Percentiles rank a stretch among this genome's conserved stretches.
These are phyloP conservation scores for Aspergillus terreus DNA, from an alignment of 2,329 filamentous ascomycete genomes.

Conservation along the genomic window DNA sequence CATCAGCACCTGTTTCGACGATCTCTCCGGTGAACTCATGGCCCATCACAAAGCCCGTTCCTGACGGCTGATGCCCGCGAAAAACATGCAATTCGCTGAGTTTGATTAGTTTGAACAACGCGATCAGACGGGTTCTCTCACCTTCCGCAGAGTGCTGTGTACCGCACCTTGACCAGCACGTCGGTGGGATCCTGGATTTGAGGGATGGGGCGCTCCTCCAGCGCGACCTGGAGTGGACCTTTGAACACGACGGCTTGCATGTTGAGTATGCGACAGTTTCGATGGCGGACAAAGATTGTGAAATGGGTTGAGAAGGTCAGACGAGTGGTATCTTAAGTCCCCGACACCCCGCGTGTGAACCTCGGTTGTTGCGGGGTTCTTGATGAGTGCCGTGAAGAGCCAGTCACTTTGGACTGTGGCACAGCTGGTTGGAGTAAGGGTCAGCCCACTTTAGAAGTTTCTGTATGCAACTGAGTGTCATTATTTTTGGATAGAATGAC, in stretches of 20 bases:
- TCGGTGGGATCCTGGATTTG: slow-evolving; percentile 67
- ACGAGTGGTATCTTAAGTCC: not conserved
- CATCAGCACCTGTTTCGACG: slow-evolving; percentile 55
- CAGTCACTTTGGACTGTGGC: not conserved
- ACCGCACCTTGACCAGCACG: slow-evolving; percentile 74
- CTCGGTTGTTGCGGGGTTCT: not conserved
- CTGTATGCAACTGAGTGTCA: too few relatives aligned
- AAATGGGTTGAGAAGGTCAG: not conserved
- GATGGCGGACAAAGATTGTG: not conserved
- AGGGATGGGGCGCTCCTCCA: slow-evolving; percentile 76
- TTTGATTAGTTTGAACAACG: not conserved
- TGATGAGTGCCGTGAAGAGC: not conserved
- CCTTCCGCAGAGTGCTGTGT: slow-evolving; percentile 83
- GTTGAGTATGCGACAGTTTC: not conserved
- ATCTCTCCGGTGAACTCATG: slow-evolving; percentile 84
- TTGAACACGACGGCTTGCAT: slow-evolving; percentile 92
- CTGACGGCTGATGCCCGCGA: slow-evolving; percentile 71
- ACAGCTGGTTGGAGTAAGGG: too few relatives aligned
- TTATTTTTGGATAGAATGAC: too few relatives aligned
- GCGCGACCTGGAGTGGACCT: slow-evolving; percentile 65
- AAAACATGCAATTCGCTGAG: slow-evolving; percentile 73
- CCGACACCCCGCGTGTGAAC: not conserved
- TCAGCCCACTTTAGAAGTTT: too few relatives aligned
- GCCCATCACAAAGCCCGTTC: slow-evolving; percentile 60
- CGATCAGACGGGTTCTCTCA: slow-evolving; percentile 33